Evolutionary conservation across 768 basidiomycete species (phyloP).

Genomic region (Lepiota subincarnata): DNA sequence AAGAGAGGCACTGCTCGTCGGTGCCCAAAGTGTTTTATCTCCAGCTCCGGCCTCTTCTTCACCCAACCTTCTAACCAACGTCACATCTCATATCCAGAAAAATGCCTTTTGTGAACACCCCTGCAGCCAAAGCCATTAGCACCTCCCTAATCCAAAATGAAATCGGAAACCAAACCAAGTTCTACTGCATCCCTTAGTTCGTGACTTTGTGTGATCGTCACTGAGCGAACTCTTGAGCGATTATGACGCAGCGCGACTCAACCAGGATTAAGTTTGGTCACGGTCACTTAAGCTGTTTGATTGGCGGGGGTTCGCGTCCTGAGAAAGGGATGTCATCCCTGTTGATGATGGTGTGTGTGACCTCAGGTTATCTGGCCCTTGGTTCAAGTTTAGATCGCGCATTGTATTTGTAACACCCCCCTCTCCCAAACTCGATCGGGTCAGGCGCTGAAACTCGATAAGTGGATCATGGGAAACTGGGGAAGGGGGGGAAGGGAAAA

Average conservation of each 20-base stretch:
- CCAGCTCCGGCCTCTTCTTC: not conserved
- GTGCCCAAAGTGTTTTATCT: not conserved
- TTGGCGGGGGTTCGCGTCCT: not conserved
- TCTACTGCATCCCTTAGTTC: slow-evolving; percentile 1
- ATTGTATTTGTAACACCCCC: too few species aligned
- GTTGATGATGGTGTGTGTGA: not conserved
- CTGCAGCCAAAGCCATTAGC: not conserved
- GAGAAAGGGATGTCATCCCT: too few species aligned
- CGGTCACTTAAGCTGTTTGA: not conserved
- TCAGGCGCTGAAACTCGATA: not conserved
- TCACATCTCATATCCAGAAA: not conserved
- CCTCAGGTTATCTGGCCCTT: not conserved
- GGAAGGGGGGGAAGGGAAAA: not conserved
- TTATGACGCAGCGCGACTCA: slow-evolving; percentile 5
- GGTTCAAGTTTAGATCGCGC: too few species aligned
- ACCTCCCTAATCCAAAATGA: not conserved
- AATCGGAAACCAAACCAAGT: slow-evolving; percentile 5
- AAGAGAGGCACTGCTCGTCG: not conserved
- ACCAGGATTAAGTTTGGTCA: not conserved
- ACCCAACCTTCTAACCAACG: not conserved
- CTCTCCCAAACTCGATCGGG: not conserved
- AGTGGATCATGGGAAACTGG: not conserved
- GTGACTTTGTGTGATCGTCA: slow-evolving; percentile 7
- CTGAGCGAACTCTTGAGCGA: not conserved
- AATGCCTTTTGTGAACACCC: slow-evolving; percentile 1